Base-by-base conservation (phyloP, 768 basidiomycete species). In the Agaricus subrufescens region DNA sequence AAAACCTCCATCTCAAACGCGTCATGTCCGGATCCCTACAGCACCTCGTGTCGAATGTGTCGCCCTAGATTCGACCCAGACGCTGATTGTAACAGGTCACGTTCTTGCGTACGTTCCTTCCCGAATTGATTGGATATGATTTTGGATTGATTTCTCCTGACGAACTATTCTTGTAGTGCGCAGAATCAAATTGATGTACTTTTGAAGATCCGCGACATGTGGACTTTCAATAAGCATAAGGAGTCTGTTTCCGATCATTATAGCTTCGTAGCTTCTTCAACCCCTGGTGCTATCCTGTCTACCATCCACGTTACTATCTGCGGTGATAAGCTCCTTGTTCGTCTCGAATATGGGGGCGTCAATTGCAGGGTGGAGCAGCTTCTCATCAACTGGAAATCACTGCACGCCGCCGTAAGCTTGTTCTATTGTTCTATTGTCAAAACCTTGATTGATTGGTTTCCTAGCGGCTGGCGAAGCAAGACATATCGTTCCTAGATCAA, bases 161-260 rank as follows among this genome's bases (percentile, higher is more conserved):
- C 23, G 48, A 37, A 44, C 27, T 56, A 61, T 57, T 49, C 31
- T 60, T 74, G 71, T 14, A 70, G 71, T 40, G 68, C 75, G 58
- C 72, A 70, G 58, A 76, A 76, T 27, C 69, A 73, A 29, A 67
- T 76, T 47, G 69, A 69, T 25, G 63, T 81, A 10, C 73, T 76
- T 44, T 63, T 86, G 60, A 80, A 81, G 59, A 73, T 86, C 56
- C 78, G 81, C 57, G 73, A 83, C 63, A 66, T 85, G 50, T 79
- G 77, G 71, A 72, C 71, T n/a, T 82, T 81, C 56, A 77, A 74
- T 54, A 80, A 81, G 61, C 83, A 86, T 62, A 56, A 56, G 25
- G 48, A 50, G n/a, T 56, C 55, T 27, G 42, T 27, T 15, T 56
- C 55, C 45, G 55, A 56, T 26, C 55, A 56, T 45, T 56, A 56